Base-by-base conservation (phyloP, 2,329 filamentous ascomycete species). In the Amauroascus verrucosus region DNA sequence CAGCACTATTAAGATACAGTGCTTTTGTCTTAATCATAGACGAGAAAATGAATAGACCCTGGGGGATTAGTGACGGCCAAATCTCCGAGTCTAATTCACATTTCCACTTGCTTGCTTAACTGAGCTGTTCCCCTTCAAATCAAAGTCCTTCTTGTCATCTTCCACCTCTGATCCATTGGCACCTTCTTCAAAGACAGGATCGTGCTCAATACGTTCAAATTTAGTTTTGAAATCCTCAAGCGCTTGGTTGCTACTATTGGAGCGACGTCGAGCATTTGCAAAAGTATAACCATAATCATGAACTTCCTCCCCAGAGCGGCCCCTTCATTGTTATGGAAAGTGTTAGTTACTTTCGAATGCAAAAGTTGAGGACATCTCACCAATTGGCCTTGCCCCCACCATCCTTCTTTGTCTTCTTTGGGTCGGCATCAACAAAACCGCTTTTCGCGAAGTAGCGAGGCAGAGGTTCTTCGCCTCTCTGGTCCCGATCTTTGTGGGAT, bases 351-450 rank as follows among this genome's bases (percentile, higher is more conserved):
- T n/a, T n/a, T n/a, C n/a, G 51, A 38, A 28, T 20, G 30, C 6
- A 14, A 22, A 43, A 16, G n/a, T 14, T 18, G 5, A 8, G n/a
- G 14, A 24, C 26, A 26, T 40, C 84, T 71, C 80, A 95, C 91
- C 91, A 98, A 72, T 96, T 96, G 67, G 86, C 88, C 72, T 87
- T 90, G 62, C 91, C 91, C 61, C 81, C 85, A 59, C 91, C 91
- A 65, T 95, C 87, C 77, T 98, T 98, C 83, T 98, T 98, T 67
- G 86, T 84, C 78, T 94, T 93, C 72, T 88, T 89, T 57, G 93
- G 91, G 66, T 95, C 87, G 62, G 78, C 77, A 66, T 89, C 89
- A 63, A 82, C 76, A 67, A 85, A 84, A 61, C 91, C 91, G 56
- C 81, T 75, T 76, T 96, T 96, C 71, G 82, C 88, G 70, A 97